Evolutionary conservation across 176 grass and related monocot genomes (phyloP), one percentile per base, ranked within the genome.

Genomic region (Avena eriantha): DNA sequence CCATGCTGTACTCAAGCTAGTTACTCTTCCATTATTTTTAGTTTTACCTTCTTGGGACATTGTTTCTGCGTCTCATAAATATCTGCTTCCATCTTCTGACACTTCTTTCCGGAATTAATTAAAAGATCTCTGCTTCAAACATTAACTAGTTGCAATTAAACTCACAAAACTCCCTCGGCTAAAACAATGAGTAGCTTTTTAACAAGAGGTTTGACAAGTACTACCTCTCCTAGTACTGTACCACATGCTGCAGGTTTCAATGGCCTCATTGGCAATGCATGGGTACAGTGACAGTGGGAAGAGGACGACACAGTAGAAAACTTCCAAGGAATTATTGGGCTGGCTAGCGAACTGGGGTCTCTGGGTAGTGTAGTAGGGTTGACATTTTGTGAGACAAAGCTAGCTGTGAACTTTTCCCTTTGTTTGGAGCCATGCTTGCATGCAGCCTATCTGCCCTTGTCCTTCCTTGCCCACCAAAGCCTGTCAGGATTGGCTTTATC

Each of bases 391-490:
- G 31, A 66, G 22, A 76, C 60, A 80, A 80, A 66, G 41, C 29
- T 82, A 81, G 79, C 88, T 61, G 76, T 45, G 22, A 85, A 8
- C 86, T 85, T 91, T 84, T 53, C 53, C 51, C 9, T 14, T 8
- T 21, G 51, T 72, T 86, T 92, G 90, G 79, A 83, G 47, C 17
- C 70, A 72, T 85, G 73, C 79, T 49, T 71, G 69, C 69, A 18
- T 56, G 67, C 71, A 82, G 16, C 80, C 69, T 67, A 17, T 83
- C 51, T 23, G 57, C 59, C 48, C 53, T 73, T 77, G 80, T 80
- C 87, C 87, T 89, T 69, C 75, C 84, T 87, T 71, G 59, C 73
- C 47, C 69, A 60, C 68, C 11, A 81, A 83, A 81, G 76, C 56
- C 39, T 81, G 67, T 33, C 81, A 69, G n/a, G 4, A 10, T 76